These are phyloP conservation scores for Claviceps fusiformis DNA, from an alignment of 2,329 filamentous ascomycete species.

Conservation along the genomic window DNA sequence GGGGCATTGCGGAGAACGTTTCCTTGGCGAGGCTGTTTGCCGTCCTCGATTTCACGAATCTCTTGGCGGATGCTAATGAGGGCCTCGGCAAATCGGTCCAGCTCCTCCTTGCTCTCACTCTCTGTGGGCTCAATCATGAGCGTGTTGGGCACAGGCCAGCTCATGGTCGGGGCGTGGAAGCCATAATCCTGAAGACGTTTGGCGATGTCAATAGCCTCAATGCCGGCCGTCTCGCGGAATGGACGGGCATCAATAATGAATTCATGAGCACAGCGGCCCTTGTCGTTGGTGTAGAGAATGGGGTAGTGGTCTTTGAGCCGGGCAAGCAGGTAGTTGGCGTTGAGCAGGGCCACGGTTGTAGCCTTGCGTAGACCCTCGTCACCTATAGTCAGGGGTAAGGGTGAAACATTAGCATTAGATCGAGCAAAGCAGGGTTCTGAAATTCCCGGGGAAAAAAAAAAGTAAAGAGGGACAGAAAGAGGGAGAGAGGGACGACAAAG, in stretches of 20 bases:
- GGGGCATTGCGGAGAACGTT: constrained; percentile 87
- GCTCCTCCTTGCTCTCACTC: constrained; percentile 79
- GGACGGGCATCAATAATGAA: constrained; percentile 85
- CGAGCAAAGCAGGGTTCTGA: not conserved
- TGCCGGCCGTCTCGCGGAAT: constrained; percentile 68
- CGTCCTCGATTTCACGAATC: constrained; percentile 72
- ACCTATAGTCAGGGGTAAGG: constrained; percentile 4
- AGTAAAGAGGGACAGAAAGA: not conserved
- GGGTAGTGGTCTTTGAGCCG: constrained; percentile 75
- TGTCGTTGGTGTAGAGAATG: constrained; percentile 85
- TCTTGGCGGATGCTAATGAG: constrained; percentile 76
- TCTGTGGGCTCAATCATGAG: constrained; percentile 98
- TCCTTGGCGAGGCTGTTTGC: constrained; percentile 55
- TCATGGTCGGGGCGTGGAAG: constrained; percentile 96
- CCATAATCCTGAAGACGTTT: constrained; percentile 96
- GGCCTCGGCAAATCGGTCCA: constrained; percentile 86
- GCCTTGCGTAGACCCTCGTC: constrained; percentile 67
- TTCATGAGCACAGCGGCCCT: constrained; percentile 86
- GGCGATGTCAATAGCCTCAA: constrained; percentile 90
- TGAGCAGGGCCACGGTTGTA: constrained; percentile 84
- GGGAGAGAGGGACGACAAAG: not conserved
- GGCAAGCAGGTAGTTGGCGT: constrained; percentile 91
- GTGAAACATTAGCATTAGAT: not conserved
- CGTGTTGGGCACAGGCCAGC: constrained; percentile 87
- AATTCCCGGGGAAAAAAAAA: no score